phyloP scores from a whole-genome alignment of 2,329 filamentous ascomycete genomes.

The Ambrosiella xylebori region DNA sequence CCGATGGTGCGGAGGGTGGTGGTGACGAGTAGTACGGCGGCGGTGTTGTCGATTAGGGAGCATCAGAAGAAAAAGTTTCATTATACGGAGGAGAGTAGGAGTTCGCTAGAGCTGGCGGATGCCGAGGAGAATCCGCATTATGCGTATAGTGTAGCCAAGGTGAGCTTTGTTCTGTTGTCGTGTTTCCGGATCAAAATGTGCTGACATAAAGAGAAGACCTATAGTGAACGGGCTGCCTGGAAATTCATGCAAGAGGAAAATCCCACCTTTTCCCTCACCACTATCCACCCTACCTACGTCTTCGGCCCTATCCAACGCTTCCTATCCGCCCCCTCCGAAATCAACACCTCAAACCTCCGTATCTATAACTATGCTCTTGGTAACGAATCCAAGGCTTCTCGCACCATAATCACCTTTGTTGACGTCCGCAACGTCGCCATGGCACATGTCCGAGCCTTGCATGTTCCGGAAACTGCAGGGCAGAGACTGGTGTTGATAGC shows the following conservation, averaged over 20 bases:
- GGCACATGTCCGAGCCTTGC: slow-evolving; percentile 43
- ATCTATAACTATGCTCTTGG: slow-evolving; percentile 48
- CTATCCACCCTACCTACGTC: slow-evolving; percentile 44
- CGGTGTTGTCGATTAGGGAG: slow-evolving; percentile 24
- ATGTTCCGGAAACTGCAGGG: slow-evolving; percentile 37
- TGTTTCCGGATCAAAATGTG: slow-evolving; percentile 19
- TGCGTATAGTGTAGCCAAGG: slow-evolving; percentile 21
- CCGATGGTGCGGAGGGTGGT: slow-evolving; percentile 46
- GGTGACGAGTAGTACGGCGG: slow-evolving; percentile 31
- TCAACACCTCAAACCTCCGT: slow-evolving; percentile 42
- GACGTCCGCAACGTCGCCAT: slow-evolving; percentile 44
- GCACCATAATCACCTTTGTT: slow-evolving; percentile 29
- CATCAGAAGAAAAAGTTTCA: slow-evolving; percentile 15
- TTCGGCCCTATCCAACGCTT: slow-evolving; percentile 42
- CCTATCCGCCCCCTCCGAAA: slow-evolving; percentile 26
- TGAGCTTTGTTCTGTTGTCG: not conserved
- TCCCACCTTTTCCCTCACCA: slow-evolving; percentile 41
- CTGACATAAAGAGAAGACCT: slow-evolving; percentile 22
- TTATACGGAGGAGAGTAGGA: slow-evolving; percentile 18
- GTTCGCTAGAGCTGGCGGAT: slow-evolving; percentile 18
- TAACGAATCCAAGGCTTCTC: slow-evolving; percentile 38
- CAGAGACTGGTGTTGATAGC: slow-evolving; percentile 44
- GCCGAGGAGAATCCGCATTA: slow-evolving; percentile 15
- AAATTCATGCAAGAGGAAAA: slow-evolving; percentile 19
- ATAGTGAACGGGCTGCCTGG: slow-evolving; percentile 53